A percentile compares a stretch with the other conserved stretches of the same genome.
Conservation (phyloP, 2,329 filamentous ascomycete species). For the Chaetomium sp. region DNA sequence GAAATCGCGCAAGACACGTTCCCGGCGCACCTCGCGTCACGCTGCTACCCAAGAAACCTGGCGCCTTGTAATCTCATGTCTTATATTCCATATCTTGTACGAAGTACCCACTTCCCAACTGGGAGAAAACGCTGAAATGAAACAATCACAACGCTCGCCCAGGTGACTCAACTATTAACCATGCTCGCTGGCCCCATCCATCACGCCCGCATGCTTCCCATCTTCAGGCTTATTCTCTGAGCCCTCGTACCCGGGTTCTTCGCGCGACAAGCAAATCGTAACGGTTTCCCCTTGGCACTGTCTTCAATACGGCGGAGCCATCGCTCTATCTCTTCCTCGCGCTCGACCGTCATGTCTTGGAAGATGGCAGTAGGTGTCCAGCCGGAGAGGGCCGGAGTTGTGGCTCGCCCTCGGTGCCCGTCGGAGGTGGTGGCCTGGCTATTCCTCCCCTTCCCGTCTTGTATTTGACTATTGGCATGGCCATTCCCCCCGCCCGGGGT, state of each 20-base stretch:
- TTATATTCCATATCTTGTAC: no score
- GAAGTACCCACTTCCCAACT: no score
- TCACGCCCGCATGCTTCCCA: background rate
- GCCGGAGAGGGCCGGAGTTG: background rate
- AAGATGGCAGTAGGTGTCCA: background rate
- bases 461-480: no score
- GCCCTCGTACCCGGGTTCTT: background rate
- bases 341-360: background rate
- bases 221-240: background rate
- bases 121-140: no score
- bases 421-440: background rate
- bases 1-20: no score
- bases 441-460: no score
- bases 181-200: background rate
- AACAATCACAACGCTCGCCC: no score
- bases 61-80: no score
- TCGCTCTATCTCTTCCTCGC: background rate
- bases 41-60: no score
- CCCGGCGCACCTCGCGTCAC: no score
- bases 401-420: background rate
- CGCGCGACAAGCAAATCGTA: background rate
- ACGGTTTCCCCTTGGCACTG: background rate
- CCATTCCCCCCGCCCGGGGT: no score
- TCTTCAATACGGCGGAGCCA: background rate
- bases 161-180: no score